Evolutionary conservation across 2,329 filamentous ascomycete genomes (phyloP).

Genomic region (Trichoderma koningiopsis): DNA sequence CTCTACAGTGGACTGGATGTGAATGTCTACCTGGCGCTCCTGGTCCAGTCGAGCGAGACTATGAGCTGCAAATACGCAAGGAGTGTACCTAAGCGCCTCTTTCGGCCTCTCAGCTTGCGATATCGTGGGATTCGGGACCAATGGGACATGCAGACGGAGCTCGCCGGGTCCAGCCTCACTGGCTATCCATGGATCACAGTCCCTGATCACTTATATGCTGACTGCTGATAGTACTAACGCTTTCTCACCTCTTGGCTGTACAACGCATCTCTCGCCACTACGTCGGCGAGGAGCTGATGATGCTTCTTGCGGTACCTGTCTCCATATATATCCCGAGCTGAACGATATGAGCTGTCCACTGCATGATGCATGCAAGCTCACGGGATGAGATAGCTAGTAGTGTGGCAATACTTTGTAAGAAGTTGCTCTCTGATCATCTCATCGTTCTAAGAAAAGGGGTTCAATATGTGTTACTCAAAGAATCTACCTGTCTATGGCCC

Average conservation of each 20-base stretch:
- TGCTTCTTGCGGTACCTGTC: background rate
- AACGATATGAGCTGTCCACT: slow-evolving; percentile 8
- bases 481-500: background rate
- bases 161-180: background rate
- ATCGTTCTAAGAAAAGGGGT: background rate
- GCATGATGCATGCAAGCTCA: slow-evolving; percentile 2
- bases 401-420: background rate
- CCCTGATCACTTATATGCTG: background rate
- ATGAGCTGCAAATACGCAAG: background rate
- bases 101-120: background rate
- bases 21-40: background rate
- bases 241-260: slow-evolving; percentile 5
- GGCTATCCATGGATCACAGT: background rate
- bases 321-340: background rate
- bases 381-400: background rate
- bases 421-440: background rate
- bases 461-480: background rate
- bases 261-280: slow-evolving; percentile 1
- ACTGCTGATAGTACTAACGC: slow-evolving; percentile 3
- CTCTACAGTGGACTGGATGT: background rate
- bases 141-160: slow-evolving; percentile 4
- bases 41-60: background rate
- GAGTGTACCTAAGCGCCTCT: background rate
- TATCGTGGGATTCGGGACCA: background rate
- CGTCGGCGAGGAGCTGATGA: background rate